A percentile compares a stretch with the other conserved stretches of the same genome.
Conservation (phyloP, 1,284 basidiomycete species). For the Golubevia pallescens region DNA sequence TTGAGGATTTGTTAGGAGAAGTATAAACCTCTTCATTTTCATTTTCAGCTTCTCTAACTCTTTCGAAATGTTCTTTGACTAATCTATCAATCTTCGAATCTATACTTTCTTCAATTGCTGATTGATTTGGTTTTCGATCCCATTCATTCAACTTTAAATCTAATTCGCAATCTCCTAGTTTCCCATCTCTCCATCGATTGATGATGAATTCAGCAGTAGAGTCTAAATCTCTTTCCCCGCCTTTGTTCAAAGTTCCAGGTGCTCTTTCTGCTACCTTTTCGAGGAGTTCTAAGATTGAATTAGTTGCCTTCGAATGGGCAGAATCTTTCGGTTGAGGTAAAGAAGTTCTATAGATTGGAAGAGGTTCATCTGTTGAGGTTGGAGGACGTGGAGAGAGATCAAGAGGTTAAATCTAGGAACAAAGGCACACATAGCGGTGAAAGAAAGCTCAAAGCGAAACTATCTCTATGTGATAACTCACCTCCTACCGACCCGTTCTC, state of each 20-base stretch:
- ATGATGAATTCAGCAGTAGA: constrained; percentile 49
- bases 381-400: too few species aligned
- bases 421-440: too few species aligned
- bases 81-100: neutral
- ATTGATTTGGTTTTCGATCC: neutral
- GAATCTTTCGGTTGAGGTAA: constrained; percentile 11
- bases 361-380: neutral
- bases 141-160: constrained; percentile 31
- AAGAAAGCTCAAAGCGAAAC: too few species aligned
- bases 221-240: constrained; percentile 37
- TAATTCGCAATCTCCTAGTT: constrained; percentile 45
- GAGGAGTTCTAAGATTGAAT: constrained; percentile 32
- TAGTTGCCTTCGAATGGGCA: constrained; percentile 24
- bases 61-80: too few species aligned
- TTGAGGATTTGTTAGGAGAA: too few species aligned
- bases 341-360: constrained; percentile 17
- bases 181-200: constrained; percentile 46
- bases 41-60: too few species aligned
- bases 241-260: constrained; percentile 43
- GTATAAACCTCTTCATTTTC: too few species aligned
- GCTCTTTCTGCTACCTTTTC: constrained; percentile 35
- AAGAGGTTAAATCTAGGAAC: too few species aligned
- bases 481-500: too few species aligned
- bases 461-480: too few species aligned
- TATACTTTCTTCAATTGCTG: constrained; percentile 2